Base-by-base conservation (phyloP, 345 rosid genomes). In the Populus deltoides region DNA sequence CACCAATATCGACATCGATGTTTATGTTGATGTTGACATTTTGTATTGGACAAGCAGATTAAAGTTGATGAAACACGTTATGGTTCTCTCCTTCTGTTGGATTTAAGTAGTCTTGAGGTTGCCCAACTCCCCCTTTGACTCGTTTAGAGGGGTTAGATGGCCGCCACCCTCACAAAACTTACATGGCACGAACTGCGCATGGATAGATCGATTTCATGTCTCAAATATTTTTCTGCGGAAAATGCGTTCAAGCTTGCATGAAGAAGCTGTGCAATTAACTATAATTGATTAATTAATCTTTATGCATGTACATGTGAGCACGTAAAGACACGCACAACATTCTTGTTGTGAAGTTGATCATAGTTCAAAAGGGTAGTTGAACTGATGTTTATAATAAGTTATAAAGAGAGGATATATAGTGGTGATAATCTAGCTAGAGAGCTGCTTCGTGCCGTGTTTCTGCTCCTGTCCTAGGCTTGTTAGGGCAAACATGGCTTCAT, bases 401-500 rank as follows among this genome's bases (percentile, higher is more conserved):
- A 53, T 53, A 53, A 53, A 20, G n/a, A 53, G 16, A 4, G 13
- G 51, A 47, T 33, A 33, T 33, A 5, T 47, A 47, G 51, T 33
- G 43, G 8, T 18, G 3, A 45, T 53, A 22, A 33, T 33, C 36
- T 33, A 0, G 16, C 29, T 0, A 47, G 51, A 47, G 59, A 53
- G 24, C n/a, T 18, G 8, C 18, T 53, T 2, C 24, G 1, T 53
- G 8, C 8, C 8, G 59, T 18, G n/a, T 53, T 20, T 6, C n/a
- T 53, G 2, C 20, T 5, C n/a, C n/a, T 1, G 1, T 17, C 11
- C 17, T 16, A 18, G 67, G 38, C 4, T 57, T n/a, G 31, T 16
- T 70, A 16, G 18, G 9, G 20, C 0, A 6, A 7, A 3, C 16
- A 85, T 81, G 89, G 89, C 89, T 67, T 80, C 89, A 17, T 80